Evolutionary conservation across 1,139 yeast genomes (phyloP).

Genomic region (Starmera stellimalicola): DNA sequence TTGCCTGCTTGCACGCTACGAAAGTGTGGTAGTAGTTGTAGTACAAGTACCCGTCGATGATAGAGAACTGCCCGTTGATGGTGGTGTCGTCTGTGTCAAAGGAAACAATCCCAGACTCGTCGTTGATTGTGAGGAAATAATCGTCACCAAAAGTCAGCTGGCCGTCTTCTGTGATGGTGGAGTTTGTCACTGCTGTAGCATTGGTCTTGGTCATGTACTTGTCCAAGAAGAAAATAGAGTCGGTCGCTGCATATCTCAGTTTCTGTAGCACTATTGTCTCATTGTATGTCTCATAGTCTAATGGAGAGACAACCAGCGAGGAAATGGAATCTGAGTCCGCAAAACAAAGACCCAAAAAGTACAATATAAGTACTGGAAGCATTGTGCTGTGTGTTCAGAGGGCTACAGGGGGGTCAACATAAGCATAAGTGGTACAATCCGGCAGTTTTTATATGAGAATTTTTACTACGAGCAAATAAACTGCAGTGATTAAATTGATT

Average conservation of each 20-base stretch:
- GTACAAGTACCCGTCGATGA: slow-evolving; percentile 5
- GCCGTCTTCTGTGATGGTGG: slow-evolving; percentile 7
- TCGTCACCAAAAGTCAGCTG: slow-evolving; percentile 4
- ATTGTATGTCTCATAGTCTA: slow-evolving; percentile 12
- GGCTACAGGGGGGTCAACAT: too few relatives aligned
- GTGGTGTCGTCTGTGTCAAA: slow-evolving; percentile 4
- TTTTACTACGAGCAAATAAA: too few relatives aligned
- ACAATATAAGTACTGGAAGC: too few relatives aligned
- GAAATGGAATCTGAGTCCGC: slow-evolving; percentile 5
- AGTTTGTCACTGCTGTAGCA: slow-evolving; percentile 5
- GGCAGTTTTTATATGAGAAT: too few relatives aligned
- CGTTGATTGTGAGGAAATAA: slow-evolving; percentile 7
- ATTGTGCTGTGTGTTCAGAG: too few relatives aligned
- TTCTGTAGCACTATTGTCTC: slow-evolving; percentile 1
- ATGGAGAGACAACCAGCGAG: slow-evolving; percentile 10
- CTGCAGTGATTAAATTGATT: too few relatives aligned
- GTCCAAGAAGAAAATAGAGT: neutral
- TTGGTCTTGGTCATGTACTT: neutral
- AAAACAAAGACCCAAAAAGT: too few relatives aligned
- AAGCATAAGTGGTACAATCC: too few relatives aligned
- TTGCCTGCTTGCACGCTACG: slow-evolving; percentile 11
- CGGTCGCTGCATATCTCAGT: neutral
- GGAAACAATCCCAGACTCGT: slow-evolving; percentile 8
- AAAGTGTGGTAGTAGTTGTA: slow-evolving; percentile 13
- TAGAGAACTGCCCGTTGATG: slow-evolving; percentile 10